Base-by-base conservation (phyloP, 2,329 filamentous ascomycete genomes). In the Phialocephala sp. region DNA sequence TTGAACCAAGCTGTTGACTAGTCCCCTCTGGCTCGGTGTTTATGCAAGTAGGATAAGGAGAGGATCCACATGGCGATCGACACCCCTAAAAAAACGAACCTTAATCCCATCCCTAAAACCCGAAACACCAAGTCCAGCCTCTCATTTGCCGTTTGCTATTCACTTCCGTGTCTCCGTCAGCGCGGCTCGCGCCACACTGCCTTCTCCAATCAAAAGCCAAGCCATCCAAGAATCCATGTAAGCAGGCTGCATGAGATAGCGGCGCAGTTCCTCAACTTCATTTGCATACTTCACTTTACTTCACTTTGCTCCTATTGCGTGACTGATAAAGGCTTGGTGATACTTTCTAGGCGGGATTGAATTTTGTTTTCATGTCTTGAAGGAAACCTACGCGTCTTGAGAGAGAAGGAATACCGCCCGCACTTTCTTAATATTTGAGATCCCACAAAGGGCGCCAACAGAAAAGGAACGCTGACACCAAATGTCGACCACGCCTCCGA, bases 381-480 rank as follows among this genome's bases (percentile, higher is more conserved):
- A 50, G n/a, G 20, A 41, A 50, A 8, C 22, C 22, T n/a, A 50
- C 45, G 45, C 20, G 45, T 50, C 45, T 50, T 50, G 20, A 50
- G 45, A 22, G 45, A 22, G 20, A n/a, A 24, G n/a, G 22, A 24
- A n/a, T 43, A 2, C n/a, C 14, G n/a, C 15, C n/a, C 14, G n/a
- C 11, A 14, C 41, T 15, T 2, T 2, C 41, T 43, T 8, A 14
- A n/a, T 8, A 43, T 43, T 43, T 18, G 15, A 43, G 15, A 6
- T 32, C 12, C 4, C 12, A 6, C 41, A 20, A 20, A 50, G 18
- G 22, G 18, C 45, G n/a, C n/a, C 11, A 50, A 22, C 20, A 22
- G n/a, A 14, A 50, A n/a, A 50, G 20, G 18, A 8, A 50, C 18
- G 22, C 18, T 72, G 69, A 68, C 69, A n/a, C 67, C 63, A 47